phyloP scores from a whole-genome alignment of 192 early-diverging fungal genomes.

The Dissophora globulifera region DNA sequence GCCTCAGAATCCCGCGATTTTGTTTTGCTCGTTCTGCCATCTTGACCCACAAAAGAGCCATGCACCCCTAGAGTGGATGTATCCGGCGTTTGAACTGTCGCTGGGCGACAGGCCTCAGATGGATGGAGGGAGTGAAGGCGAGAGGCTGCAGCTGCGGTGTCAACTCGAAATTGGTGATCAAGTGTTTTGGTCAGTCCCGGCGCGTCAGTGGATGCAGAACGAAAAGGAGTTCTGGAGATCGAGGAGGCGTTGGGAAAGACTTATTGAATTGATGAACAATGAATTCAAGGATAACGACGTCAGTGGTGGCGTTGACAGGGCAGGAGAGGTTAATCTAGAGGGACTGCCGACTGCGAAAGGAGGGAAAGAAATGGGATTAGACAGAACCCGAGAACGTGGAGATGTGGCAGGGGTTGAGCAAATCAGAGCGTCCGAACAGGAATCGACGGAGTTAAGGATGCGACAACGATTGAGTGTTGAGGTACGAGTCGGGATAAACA shows the following conservation, averaged over 20 bases:
- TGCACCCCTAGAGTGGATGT: slow-evolving; percentile 2
- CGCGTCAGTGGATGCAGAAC: slow-evolving; percentile 15
- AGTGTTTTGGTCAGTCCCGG: slow-evolving; percentile 18
- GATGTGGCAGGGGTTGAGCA: no score
- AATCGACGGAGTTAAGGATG: no score
- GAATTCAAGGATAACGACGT: not conserved
- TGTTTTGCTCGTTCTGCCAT: slow-evolving; percentile 27
- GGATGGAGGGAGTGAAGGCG: not conserved
- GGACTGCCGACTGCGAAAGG: no score
- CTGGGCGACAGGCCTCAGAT: slow-evolving; percentile 9
- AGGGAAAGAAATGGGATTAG: no score
- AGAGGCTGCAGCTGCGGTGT: slow-evolving; percentile 16
- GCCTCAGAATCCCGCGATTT: slow-evolving; percentile 6
- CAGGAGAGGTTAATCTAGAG: no score
- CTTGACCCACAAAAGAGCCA: slow-evolving; percentile 10
- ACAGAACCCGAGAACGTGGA: no score
- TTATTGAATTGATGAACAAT: slow-evolving; percentile 9
- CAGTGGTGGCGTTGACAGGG: no score
- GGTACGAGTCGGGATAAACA: slow-evolving; percentile 8
- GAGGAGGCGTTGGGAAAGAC: slow-evolving; percentile 1
- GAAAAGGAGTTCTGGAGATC: slow-evolving; percentile 9
- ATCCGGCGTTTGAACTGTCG: slow-evolving; percentile 21
- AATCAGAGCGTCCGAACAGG: no score
- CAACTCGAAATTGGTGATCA: slow-evolving; percentile 18
- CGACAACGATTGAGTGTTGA: slow-evolving; percentile 9